Evolutionary conservation across 805 yeast species (phyloP).

Genomic region (Scheffersomyces amazonensis): DNA sequence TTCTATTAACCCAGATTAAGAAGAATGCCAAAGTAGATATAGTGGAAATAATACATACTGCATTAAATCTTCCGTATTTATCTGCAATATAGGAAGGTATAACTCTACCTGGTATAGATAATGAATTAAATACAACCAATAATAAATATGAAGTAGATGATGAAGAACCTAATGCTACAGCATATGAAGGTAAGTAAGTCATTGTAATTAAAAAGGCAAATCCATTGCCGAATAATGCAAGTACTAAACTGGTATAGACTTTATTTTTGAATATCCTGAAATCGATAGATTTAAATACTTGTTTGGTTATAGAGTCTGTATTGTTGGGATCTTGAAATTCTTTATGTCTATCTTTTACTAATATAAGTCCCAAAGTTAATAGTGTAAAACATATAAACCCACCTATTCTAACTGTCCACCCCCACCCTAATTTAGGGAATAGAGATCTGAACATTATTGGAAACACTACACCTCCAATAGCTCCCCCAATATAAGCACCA

Average conservation of each 20-base stretch:
- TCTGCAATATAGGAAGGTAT: conserved; percentile 24
- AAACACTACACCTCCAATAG: conserved; percentile 62
- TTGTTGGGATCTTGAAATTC: conserved; percentile 8
- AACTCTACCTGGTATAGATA: conserved; percentile 25
- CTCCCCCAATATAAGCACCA: conserved; percentile 63
- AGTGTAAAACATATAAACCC: conserved; percentile 25
- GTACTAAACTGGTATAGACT: conserved; percentile 19
- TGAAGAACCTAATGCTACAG: conserved; percentile 20
- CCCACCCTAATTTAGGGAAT: conserved; percentile 50
- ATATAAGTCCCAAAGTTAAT: conserved; percentile 10
- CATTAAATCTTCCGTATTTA: conserved; percentile 21
- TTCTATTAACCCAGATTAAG: conserved; percentile 22
- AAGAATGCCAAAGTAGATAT: conserved; percentile 15
- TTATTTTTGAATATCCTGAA: conserved; percentile 20
- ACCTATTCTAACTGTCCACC: conserved; percentile 56
- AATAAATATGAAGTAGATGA: conserved; percentile 16
- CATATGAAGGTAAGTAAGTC: conserved; percentile 22
- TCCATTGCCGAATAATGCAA: conserved; percentile 26
- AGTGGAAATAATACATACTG: conserved; percentile 15
- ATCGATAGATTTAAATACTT: conserved; percentile 20
- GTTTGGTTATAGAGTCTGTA: conserved; percentile 7
- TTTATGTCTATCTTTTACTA: conserved; percentile 18
- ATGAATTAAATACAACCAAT: conserved; percentile 19
- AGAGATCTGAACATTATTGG: conserved; percentile 51
- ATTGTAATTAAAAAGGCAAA: conserved; percentile 23